Percentiles rank a stretch among this genome's conserved stretches.
Conservation (phyloP, 2,329 filamentous ascomycete genomes). For the Onygenales sp. region DNA sequence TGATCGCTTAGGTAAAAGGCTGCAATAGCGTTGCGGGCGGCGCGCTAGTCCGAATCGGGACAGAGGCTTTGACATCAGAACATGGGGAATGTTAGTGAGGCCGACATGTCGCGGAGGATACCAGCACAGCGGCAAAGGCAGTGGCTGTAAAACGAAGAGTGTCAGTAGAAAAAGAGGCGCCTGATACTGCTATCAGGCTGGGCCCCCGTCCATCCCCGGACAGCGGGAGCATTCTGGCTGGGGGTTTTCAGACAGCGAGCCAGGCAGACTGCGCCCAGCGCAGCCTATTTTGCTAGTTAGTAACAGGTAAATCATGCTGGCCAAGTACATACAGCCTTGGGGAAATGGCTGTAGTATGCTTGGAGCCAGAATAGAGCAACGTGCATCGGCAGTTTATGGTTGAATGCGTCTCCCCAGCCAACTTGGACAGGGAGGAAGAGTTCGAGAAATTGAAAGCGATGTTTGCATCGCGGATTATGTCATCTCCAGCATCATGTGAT, state of each 20-base stretch:
- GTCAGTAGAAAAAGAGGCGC: not conserved
- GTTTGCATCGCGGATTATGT: not conserved
- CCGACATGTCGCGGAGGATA: not conserved
- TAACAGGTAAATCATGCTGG: not conserved
- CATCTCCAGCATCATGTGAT: not conserved
- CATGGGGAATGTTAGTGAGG: not conserved
- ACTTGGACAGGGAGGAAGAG: not conserved
- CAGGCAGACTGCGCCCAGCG: not conserved
- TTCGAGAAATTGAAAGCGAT: not conserved
- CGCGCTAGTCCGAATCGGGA: constrained; percentile 29
- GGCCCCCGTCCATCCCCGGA: not conserved
- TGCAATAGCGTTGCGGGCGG: constrained; percentile 12
- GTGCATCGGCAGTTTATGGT: not conserved
- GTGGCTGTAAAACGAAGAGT: not conserved
- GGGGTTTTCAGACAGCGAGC: not conserved
- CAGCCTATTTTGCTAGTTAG: not conserved
- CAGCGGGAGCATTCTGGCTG: not conserved
- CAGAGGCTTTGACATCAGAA: constrained; percentile 2
- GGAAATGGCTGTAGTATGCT: not conserved
- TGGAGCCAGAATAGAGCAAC: not conserved
- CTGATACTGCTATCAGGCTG: not conserved
- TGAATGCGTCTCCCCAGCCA: not conserved
- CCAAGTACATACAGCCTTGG: not conserved
- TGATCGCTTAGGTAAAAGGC: constrained; percentile 27
- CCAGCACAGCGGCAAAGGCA: not conserved